Conservation (phyloP, 495 filamentous ascomycete species). For the Stereocaulon alpinum region DNA sequence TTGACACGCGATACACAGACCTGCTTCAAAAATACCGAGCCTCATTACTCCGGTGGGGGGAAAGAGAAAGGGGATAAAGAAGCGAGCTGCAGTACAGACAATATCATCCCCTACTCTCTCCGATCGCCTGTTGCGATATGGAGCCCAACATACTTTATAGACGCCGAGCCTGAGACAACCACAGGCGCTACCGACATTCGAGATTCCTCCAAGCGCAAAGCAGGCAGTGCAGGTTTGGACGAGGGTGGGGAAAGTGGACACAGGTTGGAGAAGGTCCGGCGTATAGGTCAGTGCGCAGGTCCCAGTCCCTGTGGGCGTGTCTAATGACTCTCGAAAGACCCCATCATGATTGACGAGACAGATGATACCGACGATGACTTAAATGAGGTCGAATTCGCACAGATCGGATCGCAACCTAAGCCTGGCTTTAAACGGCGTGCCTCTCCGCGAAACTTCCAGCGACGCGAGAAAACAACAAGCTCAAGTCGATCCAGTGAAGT, state of each 20-base stretch:
- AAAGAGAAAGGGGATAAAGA: neutral
- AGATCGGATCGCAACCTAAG: neutral
- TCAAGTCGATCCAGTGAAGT: constrained; percentile 14
- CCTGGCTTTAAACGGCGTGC: too few species aligned
- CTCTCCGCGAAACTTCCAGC: neutral
- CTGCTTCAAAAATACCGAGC: constrained; percentile 7
- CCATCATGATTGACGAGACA: constrained; percentile 1
- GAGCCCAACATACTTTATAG: too few species aligned
- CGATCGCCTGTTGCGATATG: too few species aligned
- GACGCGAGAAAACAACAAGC: neutral
- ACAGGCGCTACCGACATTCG: constrained; percentile 1
- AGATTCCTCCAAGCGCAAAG: constrained; percentile 7
- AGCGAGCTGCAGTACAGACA: neutral
- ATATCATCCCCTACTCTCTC: too few species aligned
- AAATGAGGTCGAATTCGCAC: too few species aligned
- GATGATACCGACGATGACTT: constrained; percentile 8
- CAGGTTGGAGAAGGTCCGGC: constrained; percentile 6
- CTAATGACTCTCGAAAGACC: constrained; percentile 9
- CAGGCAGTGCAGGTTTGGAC: constrained; percentile 11
- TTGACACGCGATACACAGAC: neutral
- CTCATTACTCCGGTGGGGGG: neutral
- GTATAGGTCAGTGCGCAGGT: neutral
- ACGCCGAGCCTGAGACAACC: constrained; percentile 13
- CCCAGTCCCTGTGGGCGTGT: neutral
- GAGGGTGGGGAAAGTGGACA: constrained; percentile 1